phyloP scores from a whole-genome alignment of 306 rosid species.

The Carpinus viminea region DNA sequence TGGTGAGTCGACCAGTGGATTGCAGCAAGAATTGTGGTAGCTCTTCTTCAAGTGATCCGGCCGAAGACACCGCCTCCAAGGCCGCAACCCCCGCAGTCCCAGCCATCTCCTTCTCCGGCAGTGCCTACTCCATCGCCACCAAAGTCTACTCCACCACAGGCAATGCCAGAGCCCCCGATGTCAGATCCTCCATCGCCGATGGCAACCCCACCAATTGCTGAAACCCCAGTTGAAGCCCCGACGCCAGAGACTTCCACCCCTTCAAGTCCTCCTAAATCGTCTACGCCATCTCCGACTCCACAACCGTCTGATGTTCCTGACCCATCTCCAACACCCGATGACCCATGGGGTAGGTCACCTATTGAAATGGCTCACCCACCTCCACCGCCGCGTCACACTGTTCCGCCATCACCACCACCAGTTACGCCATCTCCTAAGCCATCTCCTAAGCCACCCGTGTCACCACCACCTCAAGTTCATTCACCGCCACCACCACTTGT shows the following conservation, averaged over 20 bases:
- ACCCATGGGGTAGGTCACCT: not conserved
- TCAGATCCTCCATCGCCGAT: no score
- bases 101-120: no score
- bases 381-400: not conserved
- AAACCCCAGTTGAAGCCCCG: no score
- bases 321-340: not conserved
- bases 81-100: no score
- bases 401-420: not conserved
- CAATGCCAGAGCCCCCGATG: not conserved
- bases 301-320: not conserved
- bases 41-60: not conserved
- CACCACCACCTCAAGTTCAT: not conserved
- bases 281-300: not conserved
- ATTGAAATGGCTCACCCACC: not conserved
- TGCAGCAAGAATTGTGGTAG: conserved; percentile 55
- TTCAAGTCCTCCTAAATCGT: not conserved
- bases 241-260: no score
- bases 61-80: not conserved
- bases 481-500: conserved; percentile 6
- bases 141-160: not conserved
- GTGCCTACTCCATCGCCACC: not conserved
- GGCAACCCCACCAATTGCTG: no score
- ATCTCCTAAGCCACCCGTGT: not conserved
- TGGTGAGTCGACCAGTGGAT: conserved; percentile 48
- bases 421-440: no score